Percentiles rank a stretch among this genome's conserved stretches.
Evolutionary conservation across 2,329 filamentous ascomycete genomes (phyloP).

Genomic region (Aureobasidium uvarum): DNA sequence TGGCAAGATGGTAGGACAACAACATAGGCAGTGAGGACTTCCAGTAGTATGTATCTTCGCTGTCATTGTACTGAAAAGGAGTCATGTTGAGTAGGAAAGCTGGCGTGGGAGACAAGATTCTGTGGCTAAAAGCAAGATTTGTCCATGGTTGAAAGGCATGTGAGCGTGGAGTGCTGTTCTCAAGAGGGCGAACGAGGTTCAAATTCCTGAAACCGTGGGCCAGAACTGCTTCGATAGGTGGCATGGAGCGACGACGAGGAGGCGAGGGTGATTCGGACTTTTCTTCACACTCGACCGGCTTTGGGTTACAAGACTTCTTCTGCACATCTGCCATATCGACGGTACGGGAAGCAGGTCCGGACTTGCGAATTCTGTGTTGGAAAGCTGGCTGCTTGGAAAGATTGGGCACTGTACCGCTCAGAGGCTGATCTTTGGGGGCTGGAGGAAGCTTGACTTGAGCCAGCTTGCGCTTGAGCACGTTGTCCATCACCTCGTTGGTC

Average conservation of each 20-base stretch:
- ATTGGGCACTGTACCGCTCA: background rate
- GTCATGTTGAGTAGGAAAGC: slow-evolving; percentile 1
- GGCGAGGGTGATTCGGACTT: background rate
- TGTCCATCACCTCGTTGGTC: background rate
- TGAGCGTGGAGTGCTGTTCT: background rate
- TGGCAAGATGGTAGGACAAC: background rate
- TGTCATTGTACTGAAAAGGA: background rate
- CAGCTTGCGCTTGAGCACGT: slow-evolving; percentile 10
- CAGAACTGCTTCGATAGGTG: slow-evolving; percentile 3
- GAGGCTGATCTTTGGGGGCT: background rate
- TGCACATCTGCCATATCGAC: background rate
- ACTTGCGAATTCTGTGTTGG: background rate
- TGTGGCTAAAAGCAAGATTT: background rate
- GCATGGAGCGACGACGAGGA: slow-evolving; percentile 4
- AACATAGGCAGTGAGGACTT: background rate
- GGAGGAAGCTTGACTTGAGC: background rate
- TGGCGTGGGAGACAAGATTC: background rate
- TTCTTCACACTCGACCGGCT: background rate
- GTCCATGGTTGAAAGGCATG: slow-evolving; percentile 9
- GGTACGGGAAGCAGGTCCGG: background rate
- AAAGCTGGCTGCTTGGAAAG: background rate
- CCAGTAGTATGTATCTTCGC: background rate
- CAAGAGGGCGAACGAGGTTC: background rate
- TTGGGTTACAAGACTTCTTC: background rate
- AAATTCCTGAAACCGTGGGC: slow-evolving; percentile 7